phyloP scores from a whole-genome alignment of 495 filamentous ascomycete genomes.

The Lophiotrema nucula region DNA sequence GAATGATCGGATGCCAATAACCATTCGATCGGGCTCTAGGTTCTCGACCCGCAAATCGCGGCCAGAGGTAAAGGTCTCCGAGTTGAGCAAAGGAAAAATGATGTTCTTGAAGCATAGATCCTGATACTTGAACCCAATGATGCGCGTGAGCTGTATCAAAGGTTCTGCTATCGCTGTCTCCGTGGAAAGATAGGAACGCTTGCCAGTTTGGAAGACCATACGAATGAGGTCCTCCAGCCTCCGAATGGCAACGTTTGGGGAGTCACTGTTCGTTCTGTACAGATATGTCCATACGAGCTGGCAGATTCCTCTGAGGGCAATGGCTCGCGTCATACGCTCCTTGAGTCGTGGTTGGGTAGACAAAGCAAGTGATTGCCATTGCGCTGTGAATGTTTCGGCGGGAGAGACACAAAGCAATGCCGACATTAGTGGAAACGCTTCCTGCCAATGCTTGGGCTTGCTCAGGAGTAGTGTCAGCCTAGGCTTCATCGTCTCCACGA shows the following conservation, averaged over 20 bases:
- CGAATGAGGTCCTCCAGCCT: constrained; percentile 86
- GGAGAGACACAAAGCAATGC: constrained; percentile 84
- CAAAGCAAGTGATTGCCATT: constrained; percentile 80
- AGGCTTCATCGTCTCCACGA: constrained; percentile 70
- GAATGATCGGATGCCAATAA: constrained; percentile 92
- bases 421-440: constrained; percentile 81
- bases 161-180: constrained; percentile 83
- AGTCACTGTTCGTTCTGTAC: constrained; percentile 70
- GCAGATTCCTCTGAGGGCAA: constrained; percentile 83
- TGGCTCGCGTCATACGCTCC: constrained; percentile 74
- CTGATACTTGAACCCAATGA: constrained; percentile 91
- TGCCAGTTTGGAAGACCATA: constrained; percentile 74
- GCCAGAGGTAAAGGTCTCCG: constrained; percentile 75
- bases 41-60: constrained; percentile 85
- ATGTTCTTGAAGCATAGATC: constrained; percentile 89
- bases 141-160: constrained; percentile 85
- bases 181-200: constrained; percentile 72
- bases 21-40: constrained; percentile 92
- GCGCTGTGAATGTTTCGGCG: constrained; percentile 73
- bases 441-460: constrained; percentile 87
- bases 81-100: constrained; percentile 92
- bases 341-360: constrained; percentile 75
- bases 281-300: constrained; percentile 96
- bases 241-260: constrained; percentile 61
- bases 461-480: constrained; percentile 76